phyloP scores from a whole-genome alignment of 169 alveolate species.

The Perkinsus marinus region DNA sequence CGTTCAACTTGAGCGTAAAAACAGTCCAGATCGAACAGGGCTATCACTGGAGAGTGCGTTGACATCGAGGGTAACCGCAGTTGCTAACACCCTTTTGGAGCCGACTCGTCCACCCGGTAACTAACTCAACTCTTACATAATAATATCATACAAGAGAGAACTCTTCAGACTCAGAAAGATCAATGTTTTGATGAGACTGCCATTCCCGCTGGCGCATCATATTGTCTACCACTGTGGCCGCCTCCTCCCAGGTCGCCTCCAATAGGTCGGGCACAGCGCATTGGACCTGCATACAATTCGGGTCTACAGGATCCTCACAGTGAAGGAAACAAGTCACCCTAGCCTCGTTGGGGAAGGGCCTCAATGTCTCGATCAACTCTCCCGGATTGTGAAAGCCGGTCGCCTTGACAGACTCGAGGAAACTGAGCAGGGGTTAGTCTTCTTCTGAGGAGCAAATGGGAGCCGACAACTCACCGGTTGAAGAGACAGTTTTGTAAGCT shows the following conservation, averaged over 20 bases:
- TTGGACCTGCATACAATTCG: neutral
- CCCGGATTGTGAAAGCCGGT: neutral
- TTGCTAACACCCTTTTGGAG: too few relatives aligned
- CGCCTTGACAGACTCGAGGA: neutral
- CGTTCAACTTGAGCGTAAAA: neutral
- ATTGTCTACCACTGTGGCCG: neutral
- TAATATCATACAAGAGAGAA: neutral
- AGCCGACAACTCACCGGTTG: neutral
- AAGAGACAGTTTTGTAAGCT: neutral
- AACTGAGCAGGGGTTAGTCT: neutral
- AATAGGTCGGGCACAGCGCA: neutral
- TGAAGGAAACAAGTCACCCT: neutral
- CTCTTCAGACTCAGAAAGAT: neutral
- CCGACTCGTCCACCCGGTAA: neutral
- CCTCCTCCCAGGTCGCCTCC: neutral
- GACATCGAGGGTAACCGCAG: too few relatives aligned
- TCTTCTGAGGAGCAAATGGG: neutral
- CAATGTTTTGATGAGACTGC: neutral
- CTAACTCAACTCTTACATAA: neutral
- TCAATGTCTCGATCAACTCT: neutral
- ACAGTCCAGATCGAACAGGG: neutral
- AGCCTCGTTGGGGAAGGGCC: neutral
- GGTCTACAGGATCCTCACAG: neutral
- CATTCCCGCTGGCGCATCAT: neutral
- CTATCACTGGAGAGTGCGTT: neutral